A percentile compares a stretch with the other conserved stretches of the same genome.
These are phyloP conservation scores for Suaeda aralocaspica DNA, from an alignment of 148 eudicot species.

Conservation along the genomic window DNA sequence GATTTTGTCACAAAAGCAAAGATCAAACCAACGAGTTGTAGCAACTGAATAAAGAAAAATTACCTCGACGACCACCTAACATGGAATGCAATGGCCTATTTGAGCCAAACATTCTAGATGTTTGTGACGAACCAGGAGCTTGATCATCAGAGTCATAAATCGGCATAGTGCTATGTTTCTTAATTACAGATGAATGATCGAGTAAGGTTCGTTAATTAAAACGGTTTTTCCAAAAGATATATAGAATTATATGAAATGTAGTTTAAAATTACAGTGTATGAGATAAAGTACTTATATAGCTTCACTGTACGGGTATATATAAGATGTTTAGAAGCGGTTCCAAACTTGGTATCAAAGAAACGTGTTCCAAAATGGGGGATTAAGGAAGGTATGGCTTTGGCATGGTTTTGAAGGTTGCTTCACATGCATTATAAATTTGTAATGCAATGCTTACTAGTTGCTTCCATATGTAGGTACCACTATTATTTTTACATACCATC, in stretches of 20 bases:
- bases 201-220: background rate
- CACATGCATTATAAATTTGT: no score
- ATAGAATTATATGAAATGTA: background rate
- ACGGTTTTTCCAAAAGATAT: no score
- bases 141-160: slow-evolving; percentile 33
- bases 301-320: background rate
- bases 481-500: no score
- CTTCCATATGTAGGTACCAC: background rate
- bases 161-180: slow-evolving; percentile 21
- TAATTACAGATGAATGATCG: background rate
- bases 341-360: slow-evolving; percentile 30
- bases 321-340: slow-evolving; percentile 9
- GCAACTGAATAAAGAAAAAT: background rate
- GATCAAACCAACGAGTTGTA: no score
- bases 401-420: slow-evolving; percentile 26
- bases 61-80: slow-evolving; percentile 57
- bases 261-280: background rate
- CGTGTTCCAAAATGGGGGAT: slow-evolving; percentile 1
- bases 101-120: slow-evolving; percentile 23
- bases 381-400: slow-evolving; percentile 41
- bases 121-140: slow-evolving; percentile 15
- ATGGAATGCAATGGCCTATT: slow-evolving; percentile 38
- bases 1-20: no score
- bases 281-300: background rate
- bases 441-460: no score